A percentile compares a stretch with the other conserved stretches of the same genome.
phyloP scores from a whole-genome alignment of 2,329 filamentous ascomycete genomes.

The Botryotinia globosa region DNA sequence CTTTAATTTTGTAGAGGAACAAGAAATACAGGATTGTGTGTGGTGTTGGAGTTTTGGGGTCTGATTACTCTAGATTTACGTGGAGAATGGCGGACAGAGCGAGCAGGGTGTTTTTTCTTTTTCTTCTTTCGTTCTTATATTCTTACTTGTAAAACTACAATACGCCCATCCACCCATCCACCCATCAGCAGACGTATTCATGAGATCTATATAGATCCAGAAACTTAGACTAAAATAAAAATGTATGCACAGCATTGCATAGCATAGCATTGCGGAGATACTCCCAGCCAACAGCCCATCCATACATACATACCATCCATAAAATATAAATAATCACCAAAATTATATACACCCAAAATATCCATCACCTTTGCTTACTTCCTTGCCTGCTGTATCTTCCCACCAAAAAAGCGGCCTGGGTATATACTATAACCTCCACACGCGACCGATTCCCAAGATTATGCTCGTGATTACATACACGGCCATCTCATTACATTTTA shows the following conservation, averaged over 20 bases:
- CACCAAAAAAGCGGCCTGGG: not conserved
- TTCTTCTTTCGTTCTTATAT: not conserved
- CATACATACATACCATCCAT: not conserved
- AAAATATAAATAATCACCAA: not conserved
- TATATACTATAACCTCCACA: not conserved
- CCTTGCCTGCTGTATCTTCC: not conserved
- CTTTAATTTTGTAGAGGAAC: not conserved
- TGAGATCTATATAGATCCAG: not conserved
- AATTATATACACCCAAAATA: not conserved
- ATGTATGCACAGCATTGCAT: not conserved
- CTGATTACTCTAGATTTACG: not conserved
- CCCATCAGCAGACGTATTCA: not conserved
- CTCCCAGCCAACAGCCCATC: not conserved
- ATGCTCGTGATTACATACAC: not conserved
- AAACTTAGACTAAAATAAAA: not conserved
- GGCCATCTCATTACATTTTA: not conserved
- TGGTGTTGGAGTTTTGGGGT: not conserved
- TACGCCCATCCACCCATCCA: not conserved
- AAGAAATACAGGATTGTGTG: not conserved
- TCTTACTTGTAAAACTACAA: not conserved
- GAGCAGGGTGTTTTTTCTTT: not conserved
- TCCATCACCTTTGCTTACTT: not conserved
- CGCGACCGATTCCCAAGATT: not conserved
- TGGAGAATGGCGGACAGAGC: not conserved
- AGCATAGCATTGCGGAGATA: not conserved